Conservation (phyloP, 2,329 filamentous ascomycete genomes). For the Rutstroemia sp. region DNA sequence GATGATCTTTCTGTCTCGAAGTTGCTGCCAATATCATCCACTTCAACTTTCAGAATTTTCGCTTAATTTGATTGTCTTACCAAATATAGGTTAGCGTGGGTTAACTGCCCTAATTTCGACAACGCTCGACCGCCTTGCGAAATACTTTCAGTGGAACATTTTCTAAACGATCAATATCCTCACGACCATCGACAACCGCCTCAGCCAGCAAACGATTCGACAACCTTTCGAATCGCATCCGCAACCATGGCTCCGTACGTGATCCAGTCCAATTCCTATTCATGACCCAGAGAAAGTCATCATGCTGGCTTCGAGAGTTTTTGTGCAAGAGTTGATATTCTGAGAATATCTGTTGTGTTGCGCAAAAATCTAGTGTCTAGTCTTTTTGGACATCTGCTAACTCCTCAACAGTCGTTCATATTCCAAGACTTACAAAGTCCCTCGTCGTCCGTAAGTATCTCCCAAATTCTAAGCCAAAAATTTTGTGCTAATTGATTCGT, state of each 20-base stretch:
- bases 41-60: conserved; percentile 1
- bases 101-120: conserved; percentile 8
- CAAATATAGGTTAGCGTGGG: conserved; percentile 1
- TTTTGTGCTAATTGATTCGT: conserved; percentile 34
- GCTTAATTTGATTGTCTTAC: conserved; percentile 1
- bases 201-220: conserved; percentile 6
- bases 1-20: conserved; percentile 3
- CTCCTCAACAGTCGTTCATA: conserved; percentile 47
- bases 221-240: conserved; percentile 7
- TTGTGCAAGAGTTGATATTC: background rate
- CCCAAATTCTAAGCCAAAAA: background rate
- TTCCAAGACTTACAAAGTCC: conserved; percentile 99
- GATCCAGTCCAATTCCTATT: background rate
- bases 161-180: conserved; percentile 6
- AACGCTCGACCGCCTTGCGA: background rate
- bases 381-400: background rate
- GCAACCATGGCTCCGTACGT: conserved; percentile 35
- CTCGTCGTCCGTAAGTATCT: conserved; percentile 57
- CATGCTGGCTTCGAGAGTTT: background rate
- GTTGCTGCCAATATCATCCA: background rate
- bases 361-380: background rate
- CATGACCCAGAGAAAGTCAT: background rate
- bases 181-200: conserved; percentile 12
- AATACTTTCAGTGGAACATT: conserved; percentile 2
- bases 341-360: background rate